phyloP scores from a whole-genome alignment of 2,329 filamentous ascomycete species.

The Colletotrichum spaethianum region DNA sequence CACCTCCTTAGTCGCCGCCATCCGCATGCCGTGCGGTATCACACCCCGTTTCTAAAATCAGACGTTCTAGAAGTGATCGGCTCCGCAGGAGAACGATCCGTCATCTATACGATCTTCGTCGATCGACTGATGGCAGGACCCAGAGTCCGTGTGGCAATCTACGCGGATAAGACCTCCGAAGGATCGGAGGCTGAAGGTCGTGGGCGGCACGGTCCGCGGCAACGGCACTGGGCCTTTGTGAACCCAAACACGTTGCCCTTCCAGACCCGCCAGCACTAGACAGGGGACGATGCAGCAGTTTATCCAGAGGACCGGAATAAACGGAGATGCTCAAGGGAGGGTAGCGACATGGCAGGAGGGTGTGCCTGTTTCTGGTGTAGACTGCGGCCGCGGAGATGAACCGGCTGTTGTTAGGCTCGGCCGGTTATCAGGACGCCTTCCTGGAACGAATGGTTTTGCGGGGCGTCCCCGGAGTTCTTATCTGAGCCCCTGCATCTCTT shows the following conservation, averaged over 20 bases:
- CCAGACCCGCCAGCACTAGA: conserved; percentile 17
- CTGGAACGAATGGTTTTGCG: not conserved
- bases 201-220: conserved; percentile 33
- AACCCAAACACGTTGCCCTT: not conserved
- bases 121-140: conserved; percentile 1
- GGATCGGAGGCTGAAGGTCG: conserved; percentile 8
- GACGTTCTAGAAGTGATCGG: not conserved
- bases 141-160: conserved; percentile 1
- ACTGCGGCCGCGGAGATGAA: not conserved
- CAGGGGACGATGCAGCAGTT: conserved; percentile 33
- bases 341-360: not conserved
- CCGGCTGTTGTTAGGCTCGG: not conserved
- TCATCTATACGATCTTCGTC: not conserved
- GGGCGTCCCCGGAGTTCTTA: conserved; percentile 17
- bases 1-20: not conserved
- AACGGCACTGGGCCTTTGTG: not conserved
- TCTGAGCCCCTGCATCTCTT: conserved; percentile 2
- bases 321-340: not conserved
- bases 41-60: not conserved
- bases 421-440: conserved; percentile 12
- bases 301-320: conserved; percentile 8
- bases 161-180: conserved; percentile 16
- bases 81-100: not conserved
- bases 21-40: not conserved
- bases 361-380: not conserved